Base-by-base conservation (phyloP, 2,329 filamentous ascomycete species). In the Huntiella bhutanensis region DNA sequence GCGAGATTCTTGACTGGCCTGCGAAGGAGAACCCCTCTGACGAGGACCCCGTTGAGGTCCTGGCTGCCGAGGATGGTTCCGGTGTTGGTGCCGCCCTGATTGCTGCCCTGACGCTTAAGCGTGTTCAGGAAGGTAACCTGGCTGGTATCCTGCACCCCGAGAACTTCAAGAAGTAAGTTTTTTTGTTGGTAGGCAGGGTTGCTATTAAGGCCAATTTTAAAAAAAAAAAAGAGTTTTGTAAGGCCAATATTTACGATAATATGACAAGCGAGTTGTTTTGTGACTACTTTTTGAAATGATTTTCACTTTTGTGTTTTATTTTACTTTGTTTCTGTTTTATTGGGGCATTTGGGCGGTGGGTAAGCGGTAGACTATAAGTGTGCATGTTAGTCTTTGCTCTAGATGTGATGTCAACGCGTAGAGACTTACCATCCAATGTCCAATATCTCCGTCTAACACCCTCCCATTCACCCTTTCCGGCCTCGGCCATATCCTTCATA, bases 1-100 rank as follows among this genome's bases (percentile, higher is more conserved):
- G 84, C 47, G 91, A 98, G 69, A 95, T 98, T 53, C 75, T 98
- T 34, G 88, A 94, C 68, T 96, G 88, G 87, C 76, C 82, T 2
- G 75, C 72, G 47, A 49, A 51, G 45, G 71, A 68, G 51, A 65
- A 64, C 54, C 60, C 70, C 43, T 80, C 78, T 61, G 80, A 83
- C 57, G 80, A 86, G 60, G 86, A 96, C 57, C 87, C 86, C 5
- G 73, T 98, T 46, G 80, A 87, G 65, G 77, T 96, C 54, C 63
- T 88, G 53, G 80, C 86, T 41, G 87, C 91, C 51, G 91, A 98
- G 65, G 91, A 98, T 60, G 91, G 91, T 53, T 88, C 81, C 53
- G 91, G 63, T 49, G 63, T 65, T 16, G 91, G 91, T 45, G 91
- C 91, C 39, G 91, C 91, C 4, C 66, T 98, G 51, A 96, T 98